Evolutionary conservation across 2,329 filamentous ascomycete species (phyloP).

Genomic region (Botrytis porri): DNA sequence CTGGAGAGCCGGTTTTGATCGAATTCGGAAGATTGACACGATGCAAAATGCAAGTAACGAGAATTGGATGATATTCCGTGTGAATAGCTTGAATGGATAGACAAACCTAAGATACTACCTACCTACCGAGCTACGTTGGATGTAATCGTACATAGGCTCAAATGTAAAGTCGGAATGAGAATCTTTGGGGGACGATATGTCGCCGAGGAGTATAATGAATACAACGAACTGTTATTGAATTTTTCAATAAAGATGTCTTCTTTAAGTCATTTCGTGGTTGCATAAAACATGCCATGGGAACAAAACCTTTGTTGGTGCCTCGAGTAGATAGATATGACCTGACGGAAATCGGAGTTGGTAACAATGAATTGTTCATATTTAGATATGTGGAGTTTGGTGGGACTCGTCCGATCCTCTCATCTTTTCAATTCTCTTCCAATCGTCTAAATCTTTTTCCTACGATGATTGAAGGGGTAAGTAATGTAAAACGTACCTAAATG

Average conservation of each 20-base stretch:
- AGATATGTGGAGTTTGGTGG: neutral
- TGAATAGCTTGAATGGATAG: neutral
- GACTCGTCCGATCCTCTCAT: neutral
- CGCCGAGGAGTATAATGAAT: neutral
- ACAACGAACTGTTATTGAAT: neutral
- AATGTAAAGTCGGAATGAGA: conserved; percentile 1
- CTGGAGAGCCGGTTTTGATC: neutral
- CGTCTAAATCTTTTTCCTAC: neutral
- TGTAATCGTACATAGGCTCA: neutral
- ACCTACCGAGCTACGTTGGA: neutral
- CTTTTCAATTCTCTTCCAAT: neutral
- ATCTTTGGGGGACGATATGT: neutral
- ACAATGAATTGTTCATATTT: neutral
- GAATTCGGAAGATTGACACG: conserved; percentile 7
- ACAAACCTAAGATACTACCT: neutral
- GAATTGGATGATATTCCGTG: conserved; percentile 3
- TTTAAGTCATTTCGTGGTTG: neutral
- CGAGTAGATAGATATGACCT: neutral
- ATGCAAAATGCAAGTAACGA: conserved; percentile 11
- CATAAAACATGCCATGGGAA: neutral
- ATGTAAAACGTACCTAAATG: too few species aligned
- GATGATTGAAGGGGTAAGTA: too few species aligned
- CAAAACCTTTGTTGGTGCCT: neutral
- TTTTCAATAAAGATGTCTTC: neutral
- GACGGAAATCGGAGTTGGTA: neutral